A percentile compares a stretch with the other conserved stretches of the same genome.
These are phyloP conservation scores for Aegilops bicornis DNA, from an alignment of 176 grass and related monocot species.

Conservation along the genomic window DNA sequence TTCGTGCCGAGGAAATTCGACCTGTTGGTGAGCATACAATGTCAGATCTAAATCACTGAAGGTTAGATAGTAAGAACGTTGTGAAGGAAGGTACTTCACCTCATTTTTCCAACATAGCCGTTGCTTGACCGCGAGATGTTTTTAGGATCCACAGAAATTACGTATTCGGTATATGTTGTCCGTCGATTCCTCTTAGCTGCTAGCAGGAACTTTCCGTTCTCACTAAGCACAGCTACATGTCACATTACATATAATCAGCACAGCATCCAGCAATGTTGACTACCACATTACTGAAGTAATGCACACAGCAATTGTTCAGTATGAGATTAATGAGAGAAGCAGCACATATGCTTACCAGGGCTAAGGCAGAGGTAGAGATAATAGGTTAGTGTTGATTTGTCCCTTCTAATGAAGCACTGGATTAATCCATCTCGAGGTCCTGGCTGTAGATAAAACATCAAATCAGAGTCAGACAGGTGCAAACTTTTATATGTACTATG, in stretches of 20 bases:
- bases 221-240: slow-evolving; percentile 75
- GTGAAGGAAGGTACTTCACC: slow-evolving; percentile 41
- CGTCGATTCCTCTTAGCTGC: slow-evolving; percentile 78
- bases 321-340: slow-evolving; percentile 24
- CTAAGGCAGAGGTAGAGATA: slow-evolving; percentile 83
- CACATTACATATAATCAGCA: slow-evolving; percentile 6
- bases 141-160: slow-evolving; percentile 76
- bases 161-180: slow-evolving; percentile 76
- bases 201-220: slow-evolving; percentile 80
- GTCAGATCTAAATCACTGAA: slow-evolving; percentile 22
- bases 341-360: slow-evolving; percentile 50
- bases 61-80: slow-evolving; percentile 18
- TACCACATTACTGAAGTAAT: background rate
- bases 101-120: slow-evolving; percentile 83
- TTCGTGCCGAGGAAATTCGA: slow-evolving; percentile 92
- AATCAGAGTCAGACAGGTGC: slow-evolving; percentile 16
- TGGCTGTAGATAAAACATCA: slow-evolving; percentile 49
- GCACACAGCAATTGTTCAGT: background rate
- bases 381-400: slow-evolving; percentile 80
- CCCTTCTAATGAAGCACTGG: slow-evolving; percentile 81
- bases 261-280: slow-evolving; percentile 1
- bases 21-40: slow-evolving; percentile 45
- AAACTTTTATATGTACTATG: background rate
- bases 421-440: slow-evolving; percentile 76
- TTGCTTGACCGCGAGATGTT: slow-evolving; percentile 80